Evolutionary conservation across 83 land plant species (phyloP).

Genomic region (Larix sibirica): DNA sequence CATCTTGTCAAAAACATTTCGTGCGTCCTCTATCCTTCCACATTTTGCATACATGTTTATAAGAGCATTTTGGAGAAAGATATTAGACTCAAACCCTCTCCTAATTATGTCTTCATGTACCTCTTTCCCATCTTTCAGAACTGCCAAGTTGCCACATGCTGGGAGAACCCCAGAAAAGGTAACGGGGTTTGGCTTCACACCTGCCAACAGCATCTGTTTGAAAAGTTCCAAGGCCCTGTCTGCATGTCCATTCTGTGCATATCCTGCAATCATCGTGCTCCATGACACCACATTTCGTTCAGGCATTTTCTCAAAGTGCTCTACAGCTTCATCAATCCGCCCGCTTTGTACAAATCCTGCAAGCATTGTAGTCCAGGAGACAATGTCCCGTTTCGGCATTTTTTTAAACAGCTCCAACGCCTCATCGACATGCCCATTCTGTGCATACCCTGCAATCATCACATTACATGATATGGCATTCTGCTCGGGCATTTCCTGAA

Average conservation of each 20-base stretch:
- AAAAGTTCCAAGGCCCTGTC: background rate
- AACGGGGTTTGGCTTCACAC: background rate
- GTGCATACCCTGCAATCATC: constrained; percentile 9
- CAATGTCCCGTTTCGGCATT: background rate
- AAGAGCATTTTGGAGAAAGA: background rate
- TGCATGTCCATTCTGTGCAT: constrained; percentile 1
- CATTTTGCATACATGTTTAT: constrained; percentile 11
- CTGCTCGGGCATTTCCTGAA: constrained; percentile 33
- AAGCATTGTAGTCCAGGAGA: constrained; percentile 3
- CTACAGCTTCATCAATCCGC: background rate
- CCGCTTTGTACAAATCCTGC: background rate
- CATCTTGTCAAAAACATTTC: background rate
- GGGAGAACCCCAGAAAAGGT: constrained; percentile 2
- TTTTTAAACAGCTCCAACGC: background rate
- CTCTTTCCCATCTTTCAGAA: background rate
- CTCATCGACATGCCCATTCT: constrained; percentile 2
- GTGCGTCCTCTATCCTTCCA: background rate
- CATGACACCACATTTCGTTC: constrained; percentile 12
- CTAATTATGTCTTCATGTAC: background rate
- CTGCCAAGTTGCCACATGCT: constrained; percentile 6
- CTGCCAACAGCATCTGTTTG: background rate
- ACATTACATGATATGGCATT: constrained; percentile 5
- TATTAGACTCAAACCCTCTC: background rate
- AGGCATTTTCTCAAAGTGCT: background rate
- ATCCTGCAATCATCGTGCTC: constrained; percentile 8